Evolutionary conservation across 2,329 filamentous ascomycete genomes (phyloP).

Genomic region (Colletotrichum sojae): DNA sequence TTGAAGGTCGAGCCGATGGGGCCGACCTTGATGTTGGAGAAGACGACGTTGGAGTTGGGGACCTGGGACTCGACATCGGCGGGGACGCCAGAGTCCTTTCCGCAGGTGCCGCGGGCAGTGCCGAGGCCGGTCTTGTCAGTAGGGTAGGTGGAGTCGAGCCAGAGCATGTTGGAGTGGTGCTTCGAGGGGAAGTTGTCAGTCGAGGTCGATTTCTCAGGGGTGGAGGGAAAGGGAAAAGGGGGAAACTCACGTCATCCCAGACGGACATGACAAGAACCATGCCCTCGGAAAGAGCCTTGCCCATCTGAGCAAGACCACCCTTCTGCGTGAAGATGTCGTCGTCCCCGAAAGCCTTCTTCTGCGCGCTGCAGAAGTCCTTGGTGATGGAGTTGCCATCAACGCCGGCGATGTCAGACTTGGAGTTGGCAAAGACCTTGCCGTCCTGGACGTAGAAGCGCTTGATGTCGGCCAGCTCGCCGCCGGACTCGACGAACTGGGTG

Average conservation of each 20-base stretch:
- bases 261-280: conserved; percentile 66
- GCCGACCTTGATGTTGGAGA: conserved; percentile 66
- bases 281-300: conserved; percentile 55
- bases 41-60: conserved; percentile 66
- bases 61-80: conserved; percentile 61
- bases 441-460: conserved; percentile 76
- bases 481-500: conserved; percentile 70
- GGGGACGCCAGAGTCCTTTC: conserved; percentile 66
- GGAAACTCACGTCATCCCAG: conserved; percentile 68
- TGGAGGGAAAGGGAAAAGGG: background rate
- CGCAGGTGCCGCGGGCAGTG: conserved; percentile 67
- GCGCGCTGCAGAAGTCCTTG: conserved; percentile 68
- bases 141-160: conserved; percentile 80
- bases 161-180: conserved; percentile 78
- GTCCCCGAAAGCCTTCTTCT: conserved; percentile 72
- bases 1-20: conserved; percentile 68
- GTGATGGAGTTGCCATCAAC: conserved; percentile 66
- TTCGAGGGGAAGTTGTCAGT: conserved; percentile 24
- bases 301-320: conserved; percentile 72
- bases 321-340: conserved; percentile 65
- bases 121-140: conserved; percentile 61
- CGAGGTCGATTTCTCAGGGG: background rate
- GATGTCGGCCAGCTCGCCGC: conserved; percentile 71
- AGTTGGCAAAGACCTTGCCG: conserved; percentile 71
- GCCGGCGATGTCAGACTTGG: conserved; percentile 56